Evolutionary conservation across 257 asterid species (phyloP), one percentile per base, ranked within the genome.

Genomic region (Thymus mandschuricus): DNA sequence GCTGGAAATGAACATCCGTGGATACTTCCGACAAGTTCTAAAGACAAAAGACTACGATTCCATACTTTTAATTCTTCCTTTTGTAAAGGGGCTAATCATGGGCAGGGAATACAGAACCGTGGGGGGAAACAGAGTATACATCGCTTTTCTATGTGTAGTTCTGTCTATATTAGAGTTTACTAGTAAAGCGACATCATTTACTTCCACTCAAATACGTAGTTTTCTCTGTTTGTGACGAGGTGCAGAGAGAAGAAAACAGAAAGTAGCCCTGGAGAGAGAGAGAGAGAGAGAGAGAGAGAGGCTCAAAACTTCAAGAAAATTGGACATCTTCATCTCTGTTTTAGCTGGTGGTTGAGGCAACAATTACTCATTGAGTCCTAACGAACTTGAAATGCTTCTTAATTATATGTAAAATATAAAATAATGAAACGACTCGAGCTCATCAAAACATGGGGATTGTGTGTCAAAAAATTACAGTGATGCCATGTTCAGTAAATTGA

Each of bases 1-100:
- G 41, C 41, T 38, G 41, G 41, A 38, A 38, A 38, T 38, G 41
- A 38, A 38, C 41, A 38, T 38, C 75, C 68, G 86, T 64, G 66
- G 72, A 78, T 75, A 76, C 74, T 77, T 58, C 67, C 69, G 57
- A 60, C 69, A 34, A 44, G 58, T 76, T 64, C 76, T 50, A 63
- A 68, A 75, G 40, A 70, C 49, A n/a, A 59, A 30, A 12, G 63
- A 76, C 73, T 46, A 35, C 35, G 30, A 34, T 69, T 73, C 61
- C 62, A 58, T 66, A 68, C 74, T 58, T 33, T 54, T 59, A 50
- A 43, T 66, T 58, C 71, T 34, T 31, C 51, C 56, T 31, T 52
- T 49, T 70, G 70, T 40, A 69, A 57, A 76, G 58, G 51, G 66
- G 71, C 61, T 69, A 38, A 38, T 55, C 54, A 44, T 61, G 50